Evolutionary conservation across 1,139 yeast species (phyloP).

Genomic region (Taiozyma onychis): DNA sequence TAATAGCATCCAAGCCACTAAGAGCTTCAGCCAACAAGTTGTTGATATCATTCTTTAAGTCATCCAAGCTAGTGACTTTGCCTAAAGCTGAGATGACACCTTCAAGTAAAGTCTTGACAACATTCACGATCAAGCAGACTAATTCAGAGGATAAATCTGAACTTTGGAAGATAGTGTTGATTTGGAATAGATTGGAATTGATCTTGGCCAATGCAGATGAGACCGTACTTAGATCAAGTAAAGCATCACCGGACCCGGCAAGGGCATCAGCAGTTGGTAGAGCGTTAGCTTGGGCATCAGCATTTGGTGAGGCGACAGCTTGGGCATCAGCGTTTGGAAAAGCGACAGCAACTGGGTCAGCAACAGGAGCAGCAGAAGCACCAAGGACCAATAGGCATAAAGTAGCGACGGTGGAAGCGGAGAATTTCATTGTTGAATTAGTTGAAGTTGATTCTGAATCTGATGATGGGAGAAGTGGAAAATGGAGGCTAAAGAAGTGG

Average conservation of each 20-base stretch:
- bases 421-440: conserved; percentile 13
- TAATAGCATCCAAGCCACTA: conserved; percentile 6
- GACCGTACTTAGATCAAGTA: conserved; percentile 2
- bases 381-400: conserved; percentile 5
- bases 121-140: conserved; percentile 2
- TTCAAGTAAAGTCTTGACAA: conserved; percentile 3
- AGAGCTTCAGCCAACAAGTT: conserved; percentile 6
- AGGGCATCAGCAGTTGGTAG: conserved; percentile 2
- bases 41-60: conserved; percentile 6
- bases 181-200: conserved; percentile 2
- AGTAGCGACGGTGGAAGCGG: conserved; percentile 11
- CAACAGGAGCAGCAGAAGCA: conserved; percentile 15
- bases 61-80: conserved; percentile 5
- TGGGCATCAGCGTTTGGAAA: conserved; percentile 25
- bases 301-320: conserved; percentile 12
- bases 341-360: conserved; percentile 16
- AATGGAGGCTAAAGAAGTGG: not conserved
- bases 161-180: conserved; percentile 3
- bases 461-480: not conserved
- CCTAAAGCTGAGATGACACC: conserved; percentile 10
- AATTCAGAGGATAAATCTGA: conserved; percentile 8
- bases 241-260: conserved; percentile 4
- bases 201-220: conserved; percentile 4
- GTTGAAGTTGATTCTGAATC: not conserved
- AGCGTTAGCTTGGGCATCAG: conserved; percentile 11